phyloP scores from a whole-genome alignment of 805 yeast genomes.

The Blastobotrys americana region DNA sequence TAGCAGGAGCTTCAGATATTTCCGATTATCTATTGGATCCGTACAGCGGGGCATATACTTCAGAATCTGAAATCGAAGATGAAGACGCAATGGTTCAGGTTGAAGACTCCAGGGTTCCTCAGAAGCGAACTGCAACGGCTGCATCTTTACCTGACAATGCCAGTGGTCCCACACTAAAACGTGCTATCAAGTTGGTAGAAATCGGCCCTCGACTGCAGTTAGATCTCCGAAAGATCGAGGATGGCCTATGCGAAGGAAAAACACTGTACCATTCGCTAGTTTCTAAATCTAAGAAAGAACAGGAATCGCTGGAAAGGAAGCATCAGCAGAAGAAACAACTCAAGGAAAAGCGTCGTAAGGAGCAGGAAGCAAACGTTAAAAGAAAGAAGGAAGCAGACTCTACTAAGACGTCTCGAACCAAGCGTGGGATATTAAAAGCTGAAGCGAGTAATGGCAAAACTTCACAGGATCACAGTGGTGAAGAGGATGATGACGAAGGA shows the following conservation, averaged over 20 bases:
- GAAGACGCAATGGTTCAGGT: constrained; percentile 23
- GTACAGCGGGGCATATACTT: constrained; percentile 71
- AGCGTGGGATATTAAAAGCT: constrained; percentile 40
- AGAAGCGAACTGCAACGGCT: constrained; percentile 15
- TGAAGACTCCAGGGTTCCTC: constrained; percentile 2
- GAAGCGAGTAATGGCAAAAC: constrained; percentile 11
- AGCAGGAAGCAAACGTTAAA: constrained; percentile 71
- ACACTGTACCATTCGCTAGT: constrained; percentile 74
- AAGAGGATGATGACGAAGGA: constrained; percentile 22
- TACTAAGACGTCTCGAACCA: constrained; percentile 64
- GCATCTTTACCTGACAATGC: constrained; percentile 1
- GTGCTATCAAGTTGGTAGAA: constrained; percentile 88
- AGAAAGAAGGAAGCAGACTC: constrained; percentile 64
- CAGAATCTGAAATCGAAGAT: constrained; percentile 92
- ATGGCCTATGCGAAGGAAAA: constrained; percentile 83
- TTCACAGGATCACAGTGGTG: constrained; percentile 25
- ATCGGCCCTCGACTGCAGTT: constrained; percentile 84
- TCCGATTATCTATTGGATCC: constrained; percentile 80
- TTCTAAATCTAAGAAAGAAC: constrained; percentile 56
- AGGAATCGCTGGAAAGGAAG: constrained; percentile 51
- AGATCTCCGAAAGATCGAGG: constrained; percentile 78
- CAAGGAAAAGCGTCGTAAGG: constrained; percentile 64
- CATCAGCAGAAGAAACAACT: constrained; percentile 57
- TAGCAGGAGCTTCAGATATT: constrained; percentile 62
- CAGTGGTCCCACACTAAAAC: constrained; percentile 41